Conservation (phyloP, 306 rosid genomes). For the Vigna mungo region DNA sequence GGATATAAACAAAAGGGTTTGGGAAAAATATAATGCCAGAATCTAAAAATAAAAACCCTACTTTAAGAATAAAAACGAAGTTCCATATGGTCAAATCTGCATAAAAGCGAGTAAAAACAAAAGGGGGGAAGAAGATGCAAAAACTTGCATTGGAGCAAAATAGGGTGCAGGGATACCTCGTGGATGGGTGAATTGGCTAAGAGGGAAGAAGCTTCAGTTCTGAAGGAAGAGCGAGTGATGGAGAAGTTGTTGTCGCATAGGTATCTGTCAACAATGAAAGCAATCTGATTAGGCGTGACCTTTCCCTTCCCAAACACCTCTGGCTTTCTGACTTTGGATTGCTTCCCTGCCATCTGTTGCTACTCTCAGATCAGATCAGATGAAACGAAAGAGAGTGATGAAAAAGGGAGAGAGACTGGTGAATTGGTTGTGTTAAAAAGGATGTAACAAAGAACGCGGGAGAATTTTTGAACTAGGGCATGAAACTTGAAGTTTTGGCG, state of each 20-base stretch:
- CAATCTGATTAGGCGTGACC: slow-evolving; percentile 75
- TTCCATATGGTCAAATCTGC: not conserved
- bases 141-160: not conserved
- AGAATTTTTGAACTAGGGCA: not conserved
- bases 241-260: slow-evolving; percentile 69
- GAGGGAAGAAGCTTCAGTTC: slow-evolving; percentile 81
- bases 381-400: not conserved
- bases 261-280: slow-evolving; percentile 86
- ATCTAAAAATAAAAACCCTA: not conserved
- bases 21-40: not conserved
- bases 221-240: slow-evolving; percentile 63
- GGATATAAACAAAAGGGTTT: not conserved
- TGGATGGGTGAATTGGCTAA: slow-evolving; percentile 69
- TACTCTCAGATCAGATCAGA: not conserved
- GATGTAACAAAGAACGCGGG: not conserved
- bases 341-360: slow-evolving; percentile 68
- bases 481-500: slow-evolving; percentile 12
- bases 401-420: not conserved
- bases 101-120: not conserved
- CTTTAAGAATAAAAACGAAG: not conserved
- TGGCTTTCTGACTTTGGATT: slow-evolving; percentile 57
- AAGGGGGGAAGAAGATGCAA: not conserved
- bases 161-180: slow-evolving; percentile 53
- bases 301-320: slow-evolving; percentile 60
- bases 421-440: slow-evolving; percentile 23